Evolutionary conservation across 2,329 filamentous ascomycete genomes (phyloP), one percentile per base, ranked within the genome.

Genomic region (Neofusicoccum sp.): DNA sequence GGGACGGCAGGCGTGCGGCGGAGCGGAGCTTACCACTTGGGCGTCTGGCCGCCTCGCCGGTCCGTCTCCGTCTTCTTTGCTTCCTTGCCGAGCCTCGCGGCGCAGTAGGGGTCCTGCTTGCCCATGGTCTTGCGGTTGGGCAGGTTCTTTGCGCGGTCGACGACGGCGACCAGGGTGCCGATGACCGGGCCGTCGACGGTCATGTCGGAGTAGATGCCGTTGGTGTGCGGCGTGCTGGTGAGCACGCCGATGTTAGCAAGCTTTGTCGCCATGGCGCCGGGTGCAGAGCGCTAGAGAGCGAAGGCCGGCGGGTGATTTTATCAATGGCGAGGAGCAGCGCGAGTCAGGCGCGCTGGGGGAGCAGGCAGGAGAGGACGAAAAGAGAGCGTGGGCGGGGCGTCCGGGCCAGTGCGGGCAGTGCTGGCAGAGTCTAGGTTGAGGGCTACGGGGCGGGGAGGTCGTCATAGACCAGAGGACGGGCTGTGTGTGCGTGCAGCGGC

Each of bases 41-140:
- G 95, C 40, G 95, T 98, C 77, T 99, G 95, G 43, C 95, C 95
- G 65, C 95, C 95, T 71, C 95, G 85, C 68, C 93, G 87, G 76
- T 99, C 95, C 4, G 93, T 97, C 41, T 89, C 89, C 2, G 95
- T 99, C 82, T 97, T 97, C 80, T 96, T 96, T 49, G 95, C 95
- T 77, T 98, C 93, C 76, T 99, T 99, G 34, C 93, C 95, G 47
- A 99, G 79, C 58, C 95, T 84, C 33, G 92, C 93, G 38, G 95
- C 95, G 76, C 93, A 97, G 76, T 98, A 99, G 0, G 95, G 93
- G 73, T 98, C 93, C 79, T 99, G 95, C 78, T 99, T 99, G 60
- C 95, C 95, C 81, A 99, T 97, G 5, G 92, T 95, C 80, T 96
- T 96, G 68, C 92, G 82, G 78, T 99, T 99, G 54, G 95, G 95